Percentiles rank a stretch among this genome's conserved stretches.
These are phyloP conservation scores for Avena atlantica DNA, from an alignment of 176 grass and related monocot species.

Conservation along the genomic window DNA sequence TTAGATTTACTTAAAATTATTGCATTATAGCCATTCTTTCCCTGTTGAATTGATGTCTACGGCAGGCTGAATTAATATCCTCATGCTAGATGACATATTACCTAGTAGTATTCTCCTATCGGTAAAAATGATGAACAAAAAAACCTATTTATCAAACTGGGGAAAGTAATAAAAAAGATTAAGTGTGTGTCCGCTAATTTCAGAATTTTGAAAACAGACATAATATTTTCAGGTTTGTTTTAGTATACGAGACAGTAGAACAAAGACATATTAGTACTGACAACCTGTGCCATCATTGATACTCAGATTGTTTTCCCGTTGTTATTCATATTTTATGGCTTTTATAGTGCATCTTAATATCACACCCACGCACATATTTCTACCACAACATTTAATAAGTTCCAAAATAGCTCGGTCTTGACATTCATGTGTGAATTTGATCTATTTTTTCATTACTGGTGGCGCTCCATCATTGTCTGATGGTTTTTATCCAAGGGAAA, in stretches of 20 bases:
- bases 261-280: background rate
- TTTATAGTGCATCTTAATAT: no score
- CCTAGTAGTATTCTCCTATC: background rate
- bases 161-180: background rate
- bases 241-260: background rate
- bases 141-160: background rate
- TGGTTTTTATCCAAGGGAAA: no score
- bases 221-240: background rate
- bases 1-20: background rate
- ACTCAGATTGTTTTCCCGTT: no score
- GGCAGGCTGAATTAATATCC: background rate
- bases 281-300: background rate
- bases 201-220: background rate
- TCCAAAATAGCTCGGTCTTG: no score
- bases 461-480: no score
- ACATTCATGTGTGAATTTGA: no score
- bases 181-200: background rate
- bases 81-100: background rate
- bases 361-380: no score
- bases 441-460: no score
- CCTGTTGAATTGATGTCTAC: background rate
- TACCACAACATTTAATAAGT: no score
- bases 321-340: no score
- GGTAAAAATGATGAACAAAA: constrained; percentile 1
- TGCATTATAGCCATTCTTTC: background rate